Conservation (phyloP, 257 asterid genomes). For the Apocynum venetum region DNA sequence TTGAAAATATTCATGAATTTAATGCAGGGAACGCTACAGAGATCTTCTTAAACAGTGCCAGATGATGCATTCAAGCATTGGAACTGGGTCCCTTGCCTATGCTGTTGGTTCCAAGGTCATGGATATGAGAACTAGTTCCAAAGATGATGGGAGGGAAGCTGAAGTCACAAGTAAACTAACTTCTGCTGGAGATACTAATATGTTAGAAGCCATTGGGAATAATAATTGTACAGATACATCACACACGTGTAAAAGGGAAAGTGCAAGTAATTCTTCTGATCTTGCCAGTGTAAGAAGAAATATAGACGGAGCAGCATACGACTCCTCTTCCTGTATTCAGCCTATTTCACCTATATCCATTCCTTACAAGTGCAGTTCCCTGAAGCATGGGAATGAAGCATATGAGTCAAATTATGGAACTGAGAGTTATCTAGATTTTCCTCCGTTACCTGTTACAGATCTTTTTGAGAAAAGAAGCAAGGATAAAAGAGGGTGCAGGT, state of each 20-base stretch:
- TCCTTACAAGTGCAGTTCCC: conserved; percentile 44
- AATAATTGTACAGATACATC: conserved; percentile 46
- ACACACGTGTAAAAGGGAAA: conserved; percentile 34
- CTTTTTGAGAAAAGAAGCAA: conserved; percentile 58
- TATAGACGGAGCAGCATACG: conserved; percentile 53
- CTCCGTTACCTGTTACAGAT: conserved; percentile 77
- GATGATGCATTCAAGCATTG: conserved; percentile 91
- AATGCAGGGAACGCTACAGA: conserved; percentile 73
- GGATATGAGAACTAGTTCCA: conserved; percentile 93
- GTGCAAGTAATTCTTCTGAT: conserved; percentile 68
- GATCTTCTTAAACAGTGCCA: conserved; percentile 88
- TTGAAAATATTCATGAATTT: conserved; percentile 9
- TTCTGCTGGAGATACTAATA: conserved; percentile 42
- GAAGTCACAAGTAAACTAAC: conserved; percentile 40
- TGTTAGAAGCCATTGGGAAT: conserved; percentile 34
- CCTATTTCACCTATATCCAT: conserved; percentile 53
- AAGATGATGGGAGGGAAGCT: conserved; percentile 57
- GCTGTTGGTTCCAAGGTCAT: conserved; percentile 92
- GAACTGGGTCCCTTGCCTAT: conserved; percentile 97
- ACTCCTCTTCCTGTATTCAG: conserved; percentile 54
- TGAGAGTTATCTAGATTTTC: conserved; percentile 71
- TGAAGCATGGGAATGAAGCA: conserved; percentile 38
- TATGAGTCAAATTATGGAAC: conserved; percentile 35
- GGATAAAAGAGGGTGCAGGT: conserved; percentile 43
- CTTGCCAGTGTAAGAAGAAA: conserved; percentile 59